A percentile compares a stretch with the other conserved stretches of the same genome.
Conservation (phyloP, 352 stramenopile species). For the Thraustochytrium striatum region DNA sequence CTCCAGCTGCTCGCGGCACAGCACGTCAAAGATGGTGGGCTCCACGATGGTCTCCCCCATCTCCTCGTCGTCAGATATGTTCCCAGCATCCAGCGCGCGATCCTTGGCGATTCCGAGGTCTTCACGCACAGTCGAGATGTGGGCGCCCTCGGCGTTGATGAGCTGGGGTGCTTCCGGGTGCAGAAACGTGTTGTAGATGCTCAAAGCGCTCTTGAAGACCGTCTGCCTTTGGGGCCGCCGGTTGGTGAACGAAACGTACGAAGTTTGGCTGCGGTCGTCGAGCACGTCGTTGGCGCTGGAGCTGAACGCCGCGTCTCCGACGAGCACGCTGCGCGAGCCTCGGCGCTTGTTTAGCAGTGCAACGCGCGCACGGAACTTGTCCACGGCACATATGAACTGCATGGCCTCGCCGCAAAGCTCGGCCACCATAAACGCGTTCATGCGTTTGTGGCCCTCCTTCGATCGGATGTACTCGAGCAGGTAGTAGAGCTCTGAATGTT, state of each 20-base stretch:
- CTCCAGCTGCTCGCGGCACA: constrained; percentile 27
- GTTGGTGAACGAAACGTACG: neutral
- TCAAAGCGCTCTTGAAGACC: neutral
- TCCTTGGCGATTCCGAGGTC: neutral
- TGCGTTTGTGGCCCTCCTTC: neutral
- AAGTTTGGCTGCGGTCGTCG: neutral
- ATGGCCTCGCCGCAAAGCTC: constrained; percentile 25
- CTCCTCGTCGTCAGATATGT: neutral
- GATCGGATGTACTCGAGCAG: neutral
- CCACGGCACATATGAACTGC: constrained; percentile 14
- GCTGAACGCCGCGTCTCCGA: neutral
- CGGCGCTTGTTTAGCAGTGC: neutral
- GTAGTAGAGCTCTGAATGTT: neutral
- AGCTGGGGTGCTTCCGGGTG: neutral
- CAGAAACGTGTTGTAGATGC: constrained; percentile 34
- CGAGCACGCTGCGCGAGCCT: neutral
- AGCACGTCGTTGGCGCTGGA: neutral
- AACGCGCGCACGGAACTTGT: neutral
- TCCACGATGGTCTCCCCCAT: neutral
- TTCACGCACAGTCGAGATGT: neutral
- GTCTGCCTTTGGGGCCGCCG: neutral
- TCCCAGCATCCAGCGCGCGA: neutral
- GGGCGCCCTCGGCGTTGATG: constrained; percentile 4
- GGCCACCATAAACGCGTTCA: constrained; percentile 18
- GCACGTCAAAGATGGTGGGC: neutral